Base-by-base conservation (phyloP, 805 yeast species). In the Danielia oregonensis region DNA sequence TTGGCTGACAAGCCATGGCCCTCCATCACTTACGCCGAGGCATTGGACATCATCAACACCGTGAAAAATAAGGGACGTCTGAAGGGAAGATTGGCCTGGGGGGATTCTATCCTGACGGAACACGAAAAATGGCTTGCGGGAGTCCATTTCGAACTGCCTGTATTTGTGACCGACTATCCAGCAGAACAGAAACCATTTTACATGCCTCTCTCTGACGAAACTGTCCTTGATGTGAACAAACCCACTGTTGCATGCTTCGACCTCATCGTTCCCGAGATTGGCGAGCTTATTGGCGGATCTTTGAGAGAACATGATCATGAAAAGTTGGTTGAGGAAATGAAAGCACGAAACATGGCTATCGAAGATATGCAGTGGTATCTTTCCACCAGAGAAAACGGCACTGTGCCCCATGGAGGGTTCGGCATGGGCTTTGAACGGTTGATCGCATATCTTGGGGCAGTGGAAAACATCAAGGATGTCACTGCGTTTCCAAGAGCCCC, bases 211-310 rank as follows among this genome's bases (percentile, higher is more conserved):
- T 74, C 78, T 14, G 39, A 33, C n/a, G 44, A 36, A 10, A 26
- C 32, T 2, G 19, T 23, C 7, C 54, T 19, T 29, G 69, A 63
- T 33, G 47, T 52, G 0, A 54, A 59, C 5, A 39, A 34, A 10
- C 57, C 62, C 1, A 87, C 96, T 0, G 97, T 86, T 2, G 95
- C 85, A 0, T 89, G 97, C 51, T 93, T 79, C 52, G 99, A 93
- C 54, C 68, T 93, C 30, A 61, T 93, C 4, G 75, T 91, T 13
- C 98, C 99, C 0, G 91, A 82, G 13, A 73, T 93, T 37, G 99
- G 97, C 16, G 99, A 93, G 56, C 64, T 93, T 11, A 80, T 86
- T 6, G 99, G 99, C 2, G 99, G 99, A 0, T 87, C 96, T 1
- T 47, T 93, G 40, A 84, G 99, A 59, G 96, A 91, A 50, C 86